Conservation (phyloP, 495 filamentous ascomycete species). For the Aspergillus wentii region DNA sequence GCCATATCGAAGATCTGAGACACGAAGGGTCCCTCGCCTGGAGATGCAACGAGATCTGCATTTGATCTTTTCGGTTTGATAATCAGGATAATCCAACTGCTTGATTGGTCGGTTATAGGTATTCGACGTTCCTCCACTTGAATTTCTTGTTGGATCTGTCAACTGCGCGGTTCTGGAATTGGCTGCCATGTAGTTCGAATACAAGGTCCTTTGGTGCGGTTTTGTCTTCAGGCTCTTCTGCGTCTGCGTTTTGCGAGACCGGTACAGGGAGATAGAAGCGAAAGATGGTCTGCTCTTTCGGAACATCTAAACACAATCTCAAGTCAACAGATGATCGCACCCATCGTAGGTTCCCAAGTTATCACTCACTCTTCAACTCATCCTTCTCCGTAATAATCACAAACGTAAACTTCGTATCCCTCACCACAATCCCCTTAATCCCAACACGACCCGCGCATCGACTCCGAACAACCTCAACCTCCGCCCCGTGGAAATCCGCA, state of each 20-base stretch:
- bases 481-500: constrained; percentile 87
- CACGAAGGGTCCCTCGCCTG: no score
- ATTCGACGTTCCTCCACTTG: constrained; percentile 66
- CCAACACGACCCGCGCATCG: constrained; percentile 78
- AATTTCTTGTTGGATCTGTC: constrained; percentile 90
- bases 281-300: constrained; percentile 88
- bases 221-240: constrained; percentile 5
- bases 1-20: no score
- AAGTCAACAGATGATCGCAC: no score
- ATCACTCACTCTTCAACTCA: constrained; percentile 56
- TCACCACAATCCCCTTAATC: constrained; percentile 76
- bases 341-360: no score
- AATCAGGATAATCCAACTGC: no score
- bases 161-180: constrained; percentile 76
- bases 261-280: constrained; percentile 63
- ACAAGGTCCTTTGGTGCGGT: constrained; percentile 43
- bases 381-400: constrained; percentile 67
- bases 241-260: constrained; percentile 6
- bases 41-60: no score
- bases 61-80: no score
- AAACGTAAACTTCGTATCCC: constrained; percentile 83
- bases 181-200: constrained; percentile 85
- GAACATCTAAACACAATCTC: constrained; percentile 50
- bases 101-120: no score
- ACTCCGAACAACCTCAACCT: constrained; percentile 78